Evolutionary conservation across 129 eudicot genomes (phyloP).

Genomic region (Flaveria brownii): DNA sequence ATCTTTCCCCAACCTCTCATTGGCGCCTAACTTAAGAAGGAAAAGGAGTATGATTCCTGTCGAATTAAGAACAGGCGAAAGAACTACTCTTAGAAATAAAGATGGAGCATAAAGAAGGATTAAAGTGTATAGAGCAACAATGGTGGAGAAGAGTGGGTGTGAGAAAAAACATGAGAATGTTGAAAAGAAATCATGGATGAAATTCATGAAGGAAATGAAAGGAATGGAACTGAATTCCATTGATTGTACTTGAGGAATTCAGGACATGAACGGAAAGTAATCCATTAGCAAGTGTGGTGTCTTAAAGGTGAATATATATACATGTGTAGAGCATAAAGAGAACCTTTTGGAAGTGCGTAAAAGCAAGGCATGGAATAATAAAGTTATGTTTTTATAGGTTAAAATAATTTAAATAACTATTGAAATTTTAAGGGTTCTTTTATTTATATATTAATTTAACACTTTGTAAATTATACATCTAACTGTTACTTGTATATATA

Average conservation of each 20-base stretch:
- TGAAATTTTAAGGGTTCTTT: neutral
- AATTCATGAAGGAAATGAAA: constrained; percentile 13
- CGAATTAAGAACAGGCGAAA: constrained; percentile 59
- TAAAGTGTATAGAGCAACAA: constrained; percentile 59
- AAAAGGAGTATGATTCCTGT: constrained; percentile 53
- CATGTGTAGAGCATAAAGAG: neutral
- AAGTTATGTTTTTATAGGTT: constrained; percentile 21
- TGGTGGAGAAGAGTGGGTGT: constrained; percentile 58
- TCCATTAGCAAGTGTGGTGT: constrained; percentile 17
- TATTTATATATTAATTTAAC: neutral
- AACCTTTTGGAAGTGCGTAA: constrained; percentile 43
- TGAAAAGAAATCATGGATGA: neutral
- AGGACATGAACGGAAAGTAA: constrained; percentile 20
- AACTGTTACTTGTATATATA: neutral
- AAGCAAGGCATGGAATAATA: constrained; percentile 40
- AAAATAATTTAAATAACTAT: neutral
- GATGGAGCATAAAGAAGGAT: constrained; percentile 62
- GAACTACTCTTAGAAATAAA: constrained; percentile 36
- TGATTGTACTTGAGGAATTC: constrained; percentile 16
- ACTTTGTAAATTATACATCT: neutral
- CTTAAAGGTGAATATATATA: constrained; percentile 1
- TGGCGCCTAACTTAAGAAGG: constrained; percentile 64
- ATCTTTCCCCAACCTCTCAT: constrained; percentile 30
- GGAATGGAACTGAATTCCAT: constrained; percentile 24
- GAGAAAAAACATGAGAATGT: constrained; percentile 32